Conservation (phyloP, 169 alveolate species). For the Ichthyophthirius multifiliis region DNA sequence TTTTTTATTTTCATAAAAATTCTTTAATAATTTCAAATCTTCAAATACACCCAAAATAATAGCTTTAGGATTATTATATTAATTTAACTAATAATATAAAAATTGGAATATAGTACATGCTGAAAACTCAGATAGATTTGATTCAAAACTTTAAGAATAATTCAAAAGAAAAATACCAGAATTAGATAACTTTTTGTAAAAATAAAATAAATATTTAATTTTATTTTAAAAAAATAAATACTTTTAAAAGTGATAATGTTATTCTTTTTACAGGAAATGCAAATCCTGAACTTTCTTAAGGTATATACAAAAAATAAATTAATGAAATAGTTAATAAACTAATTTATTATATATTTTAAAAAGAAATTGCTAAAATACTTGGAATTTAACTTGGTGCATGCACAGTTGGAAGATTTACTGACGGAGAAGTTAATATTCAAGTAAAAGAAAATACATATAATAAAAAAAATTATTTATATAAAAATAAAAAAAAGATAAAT, state of each 20-base stretch:
- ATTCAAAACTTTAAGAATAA: not conserved
- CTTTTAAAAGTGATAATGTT: not conserved
- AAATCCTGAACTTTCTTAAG: constrained; percentile 23
- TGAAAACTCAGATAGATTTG: not conserved
- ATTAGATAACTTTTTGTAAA: constrained; percentile 7
- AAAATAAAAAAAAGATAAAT: constrained; percentile 58
- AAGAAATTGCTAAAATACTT: constrained; percentile 48
- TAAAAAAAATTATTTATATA: too few relatives aligned
- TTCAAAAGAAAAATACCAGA: not conserved
- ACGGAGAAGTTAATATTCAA: constrained; percentile 92
- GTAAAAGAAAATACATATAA: too few relatives aligned
- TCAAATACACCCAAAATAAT: too few relatives aligned
- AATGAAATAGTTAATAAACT: not conserved
- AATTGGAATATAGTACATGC: too few relatives aligned
- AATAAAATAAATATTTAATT: too few relatives aligned
- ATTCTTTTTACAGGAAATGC: constrained; percentile 25
- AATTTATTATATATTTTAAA: not conserved
- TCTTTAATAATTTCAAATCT: too few relatives aligned
- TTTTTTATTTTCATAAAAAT: too few relatives aligned
- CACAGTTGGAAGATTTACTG: constrained; percentile 86
- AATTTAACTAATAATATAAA: too few relatives aligned
- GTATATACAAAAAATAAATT: too few relatives aligned
- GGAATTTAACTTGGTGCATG: constrained; percentile 75
- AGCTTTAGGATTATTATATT: too few relatives aligned
- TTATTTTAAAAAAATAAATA: not conserved